Evolutionary conservation across 208 protist species (phyloP).

Genomic region (Wallacemonas sp.): DNA sequence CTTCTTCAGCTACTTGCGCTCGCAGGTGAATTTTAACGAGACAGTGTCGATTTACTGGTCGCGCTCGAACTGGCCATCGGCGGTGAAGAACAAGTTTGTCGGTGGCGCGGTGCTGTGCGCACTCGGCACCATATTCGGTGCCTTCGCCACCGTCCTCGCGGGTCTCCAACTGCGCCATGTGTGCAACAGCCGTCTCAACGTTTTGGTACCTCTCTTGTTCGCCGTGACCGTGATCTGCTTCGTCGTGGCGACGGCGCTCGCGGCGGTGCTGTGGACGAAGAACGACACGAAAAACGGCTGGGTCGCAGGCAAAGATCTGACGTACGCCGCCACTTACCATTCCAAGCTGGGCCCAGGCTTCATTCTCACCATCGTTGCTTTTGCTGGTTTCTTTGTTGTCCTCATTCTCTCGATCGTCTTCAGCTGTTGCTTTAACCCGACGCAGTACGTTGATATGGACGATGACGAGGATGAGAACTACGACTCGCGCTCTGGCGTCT

Average conservation of each 20-base stretch:
- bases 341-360: background rate
- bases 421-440: background rate
- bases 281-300: background rate
- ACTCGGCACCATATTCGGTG: background rate
- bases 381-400: background rate
- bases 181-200: background rate
- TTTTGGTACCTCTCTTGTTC: background rate
- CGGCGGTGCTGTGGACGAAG: background rate
- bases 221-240: background rate
- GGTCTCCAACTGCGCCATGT: background rate
- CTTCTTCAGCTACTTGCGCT: background rate
- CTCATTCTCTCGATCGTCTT: conserved; percentile 1
- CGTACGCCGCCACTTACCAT: background rate
- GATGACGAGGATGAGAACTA: background rate
- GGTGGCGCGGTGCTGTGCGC: background rate
- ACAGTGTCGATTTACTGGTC: background rate
- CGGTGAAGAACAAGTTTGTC: background rate
- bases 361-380: background rate
- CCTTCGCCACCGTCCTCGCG: background rate
- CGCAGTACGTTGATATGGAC: background rate
- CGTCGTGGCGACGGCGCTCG: background rate
- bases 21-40: background rate
- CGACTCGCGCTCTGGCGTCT: background rate
- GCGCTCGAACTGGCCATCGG: background rate
- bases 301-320: background rate